A percentile compares a stretch with the other conserved stretches of the same genome.
Evolutionary conservation across 257 asterid genomes (phyloP).

Genomic region (Petrea volubilis): DNA sequence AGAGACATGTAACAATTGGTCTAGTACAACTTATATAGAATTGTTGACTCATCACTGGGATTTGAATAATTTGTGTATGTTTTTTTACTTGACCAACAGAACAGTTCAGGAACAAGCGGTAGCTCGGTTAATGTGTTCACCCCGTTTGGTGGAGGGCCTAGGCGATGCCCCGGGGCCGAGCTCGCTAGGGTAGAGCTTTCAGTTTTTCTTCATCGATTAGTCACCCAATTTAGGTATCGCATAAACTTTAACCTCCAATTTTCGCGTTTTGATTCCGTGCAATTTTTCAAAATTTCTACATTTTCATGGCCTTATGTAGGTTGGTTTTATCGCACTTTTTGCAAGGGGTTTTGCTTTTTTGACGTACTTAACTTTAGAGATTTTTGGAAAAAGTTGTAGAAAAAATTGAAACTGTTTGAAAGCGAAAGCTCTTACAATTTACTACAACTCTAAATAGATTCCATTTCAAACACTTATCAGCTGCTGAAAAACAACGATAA

Average conservation of each 20-base stretch:
- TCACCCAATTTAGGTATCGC: slow-evolving; percentile 79
- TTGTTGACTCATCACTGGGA: not conserved
- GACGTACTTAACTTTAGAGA: too few relatives aligned
- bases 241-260: not conserved
- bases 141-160: slow-evolving; percentile 97
- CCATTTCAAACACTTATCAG: too few relatives aligned
- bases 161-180: slow-evolving; percentile 98
- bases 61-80: not conserved
- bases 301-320: not conserved
- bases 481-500: too few relatives aligned
- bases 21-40: too few relatives aligned
- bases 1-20: too few relatives aligned
- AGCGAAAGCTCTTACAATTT: too few relatives aligned
- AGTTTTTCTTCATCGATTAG: slow-evolving; percentile 88
- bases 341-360: too few relatives aligned
- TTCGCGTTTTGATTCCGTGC: not conserved
- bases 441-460: too few relatives aligned
- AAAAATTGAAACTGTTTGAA: too few relatives aligned
- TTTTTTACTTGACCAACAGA: slow-evolving; percentile 26
- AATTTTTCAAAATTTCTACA: not conserved
- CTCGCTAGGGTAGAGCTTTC: slow-evolving; percentile 91
- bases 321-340: too few relatives aligned
- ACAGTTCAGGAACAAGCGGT: slow-evolving; percentile 28
- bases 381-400: too few relatives aligned
- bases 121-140: slow-evolving; percentile 46